Evolutionary conservation across 148 eudicot genomes (phyloP), one percentile per base, ranked within the genome.

Genomic region (Spergularia bocconei): DNA sequence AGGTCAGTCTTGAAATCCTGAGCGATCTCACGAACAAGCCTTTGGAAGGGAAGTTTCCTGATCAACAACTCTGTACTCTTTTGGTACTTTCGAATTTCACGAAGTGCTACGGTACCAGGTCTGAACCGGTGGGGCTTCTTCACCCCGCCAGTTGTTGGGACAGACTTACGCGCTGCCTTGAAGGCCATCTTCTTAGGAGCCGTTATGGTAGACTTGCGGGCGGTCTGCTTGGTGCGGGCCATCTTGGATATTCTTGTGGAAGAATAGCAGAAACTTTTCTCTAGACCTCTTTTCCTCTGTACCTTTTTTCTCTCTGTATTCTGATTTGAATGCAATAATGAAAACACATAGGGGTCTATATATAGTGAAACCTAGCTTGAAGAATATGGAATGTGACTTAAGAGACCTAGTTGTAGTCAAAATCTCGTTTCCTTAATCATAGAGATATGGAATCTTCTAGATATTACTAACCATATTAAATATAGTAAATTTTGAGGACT

Each of bases 11-110:
- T 63, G 67, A 63, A 63, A 39, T 63, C 17, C n/a, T 63, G 67
- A 63, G 67, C 67, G 0, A 63, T 6, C 16, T 63, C 67, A 63
- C 67, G 67, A 63, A 63, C 67, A 63, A 63, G 67, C 67, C 67
- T 63, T 63, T 63, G 67, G 39, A 63, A 63, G 67, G 67, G 67
- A 20, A 63, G 67, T 63, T 63, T 63, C 67, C 48, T 63, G 48
- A 63, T 63, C 48, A 63, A 63, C 67, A 63, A 17, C n/a, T 63
- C 67, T 7, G 67, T 63, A 63, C 67, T 17, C 67, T 36, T 63
- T 63, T 63, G 67, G 16, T 63, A 63, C 67, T 63, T 63, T 16
- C 67, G 67, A 38, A 63, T 63, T 38, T 63, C 67, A 63, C 67
- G 67, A 11, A 63, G 67, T 16, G 67, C 67, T 36, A 63, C 67